Base-by-base conservation (phyloP, 257 asterid species). In the Anisodus tanguticus region DNA sequence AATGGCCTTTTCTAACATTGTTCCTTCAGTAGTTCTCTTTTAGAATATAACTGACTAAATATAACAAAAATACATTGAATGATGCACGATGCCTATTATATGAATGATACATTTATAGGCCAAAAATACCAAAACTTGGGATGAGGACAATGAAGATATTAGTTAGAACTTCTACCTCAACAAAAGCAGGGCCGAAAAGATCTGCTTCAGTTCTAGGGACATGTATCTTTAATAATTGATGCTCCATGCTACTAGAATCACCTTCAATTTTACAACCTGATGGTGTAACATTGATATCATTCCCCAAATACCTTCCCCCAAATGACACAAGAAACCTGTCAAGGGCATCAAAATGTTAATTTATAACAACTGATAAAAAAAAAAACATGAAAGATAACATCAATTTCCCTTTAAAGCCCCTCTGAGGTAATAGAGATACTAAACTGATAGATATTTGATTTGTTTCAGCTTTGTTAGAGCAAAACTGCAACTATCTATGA, bases 291-390 rank as follows among this genome's bases (percentile, higher is more conserved):
- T 84, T 68, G 88, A 86, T 85, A 78, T 92, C 88, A 84, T 89
- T 87, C 69, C 93, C 86, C 35, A 93, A 85, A 90, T 96, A 96
- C 82, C 84, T 89, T 59, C 98, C 99, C 39, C 93, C 90, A 89
- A 96, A 93, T 55, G 99, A 95, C 78, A 95, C 82, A 86, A 95
- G 93, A 85, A 93, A 92, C 93, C 99, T 94, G 91, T 77, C 84
- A 89, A 69, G 83, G 59, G 59, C 58, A 85, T 19, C 63, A 78
- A 39, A 22, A 64, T 76, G 63, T 76, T 13, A 76, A 26, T 76
- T 26, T 26, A 76, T 51, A 51, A 62, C 9, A 13, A 15, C 45
- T 51, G 81, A 26, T 51, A 2, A 51, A 76, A 49, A 76, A 49
- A 76, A 51, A 22, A 76, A 43, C 45, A 72, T 5, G 6, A 49